Conservation (phyloP, 768 basidiomycete species). For the Bullera alba region DNA sequence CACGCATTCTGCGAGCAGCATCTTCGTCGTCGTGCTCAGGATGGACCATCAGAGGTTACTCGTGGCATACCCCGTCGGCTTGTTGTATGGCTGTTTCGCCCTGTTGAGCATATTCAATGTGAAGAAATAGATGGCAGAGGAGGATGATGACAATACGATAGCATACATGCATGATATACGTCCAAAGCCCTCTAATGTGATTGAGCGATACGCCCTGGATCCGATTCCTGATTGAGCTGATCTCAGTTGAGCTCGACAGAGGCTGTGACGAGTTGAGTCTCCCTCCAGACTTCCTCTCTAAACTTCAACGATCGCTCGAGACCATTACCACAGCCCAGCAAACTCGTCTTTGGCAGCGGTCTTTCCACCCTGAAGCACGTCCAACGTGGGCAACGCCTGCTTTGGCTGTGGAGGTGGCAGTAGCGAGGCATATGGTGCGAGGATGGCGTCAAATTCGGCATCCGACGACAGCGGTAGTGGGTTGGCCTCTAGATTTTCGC, state of each 20-base stretch:
- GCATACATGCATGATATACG: neutral
- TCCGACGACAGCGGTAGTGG: constrained; percentile 28
- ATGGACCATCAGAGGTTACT: constrained; percentile 93
- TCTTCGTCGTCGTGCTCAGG: constrained; percentile 87
- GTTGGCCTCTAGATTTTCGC: constrained; percentile 8
- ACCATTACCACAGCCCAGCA: constrained; percentile 36
- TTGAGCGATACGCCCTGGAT: no score
- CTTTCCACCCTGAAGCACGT: constrained; percentile 15
- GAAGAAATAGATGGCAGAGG: constrained; percentile 17
- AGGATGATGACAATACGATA: neutral
- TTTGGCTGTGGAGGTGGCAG: constrained; percentile 32
- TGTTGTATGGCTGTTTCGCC: constrained; percentile 91
- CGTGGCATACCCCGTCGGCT: constrained; percentile 90
- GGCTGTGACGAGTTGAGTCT: no score
- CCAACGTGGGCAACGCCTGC: constrained; percentile 17
- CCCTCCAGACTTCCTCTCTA: no score
- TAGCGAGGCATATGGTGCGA: constrained; percentile 39
- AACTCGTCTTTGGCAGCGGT: constrained; percentile 34
- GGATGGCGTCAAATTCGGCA: constrained; percentile 38
- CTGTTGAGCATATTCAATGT: constrained; percentile 82
- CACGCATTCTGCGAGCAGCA: constrained; percentile 89
- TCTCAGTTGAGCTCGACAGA: no score
- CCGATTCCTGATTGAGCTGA: no score
- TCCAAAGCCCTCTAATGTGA: no score
- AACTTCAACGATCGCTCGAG: neutral